Base-by-base conservation (phyloP, 2,329 filamentous ascomycete species). In the Zymoseptoria pseudotritici region DNA sequence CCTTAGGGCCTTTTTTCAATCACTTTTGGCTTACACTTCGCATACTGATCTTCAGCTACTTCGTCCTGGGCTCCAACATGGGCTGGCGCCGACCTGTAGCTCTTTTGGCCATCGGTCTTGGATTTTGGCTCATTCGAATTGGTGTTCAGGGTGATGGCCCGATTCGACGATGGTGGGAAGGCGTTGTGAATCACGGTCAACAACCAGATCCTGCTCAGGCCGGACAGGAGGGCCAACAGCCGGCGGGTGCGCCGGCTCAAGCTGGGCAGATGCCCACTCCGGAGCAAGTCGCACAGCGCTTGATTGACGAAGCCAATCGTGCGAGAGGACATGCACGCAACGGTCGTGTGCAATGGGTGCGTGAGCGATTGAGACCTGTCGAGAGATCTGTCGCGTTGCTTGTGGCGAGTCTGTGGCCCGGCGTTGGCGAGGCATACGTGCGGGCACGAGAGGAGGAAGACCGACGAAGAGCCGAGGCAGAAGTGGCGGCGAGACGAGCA, bases 351-450 rank as follows among this genome's bases (percentile, higher is more conserved):
- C 66, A 66, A 11, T 67, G 69, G 59, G n/a, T 68, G 31, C 60
- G 73, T 57, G 69, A 73, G 60, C 65, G 66, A 11, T 53, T 83
- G 19, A 72, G 81, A 51, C 76, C 78, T 1, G 70, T 77, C 0
- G 84, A 86, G 69, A 76, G 84, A 46, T 80, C 80, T 1, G 67
- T 83, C 50, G 82, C 82, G n/a, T 74, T 87, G n/a, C 84, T 87
- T 61, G 69, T 87, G 36, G 84, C 83, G 0, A 85, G 82, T 70
- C 68, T 87, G 55, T 80, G 84, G 69, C 84, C 84, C 0, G 84
- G 84, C 0, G 77, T 87, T 24, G 84, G 84, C 0, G 84, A 87
- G 69, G 75, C 82, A 7, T 82, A 85, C 69, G 81, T 86, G 13
- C 75, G 79, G 63, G 83, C 81, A 24, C 76, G 80, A 17, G 77